Conservation (phyloP, 176 grass and related monocot genomes). For the Elaeis guineensis region DNA sequence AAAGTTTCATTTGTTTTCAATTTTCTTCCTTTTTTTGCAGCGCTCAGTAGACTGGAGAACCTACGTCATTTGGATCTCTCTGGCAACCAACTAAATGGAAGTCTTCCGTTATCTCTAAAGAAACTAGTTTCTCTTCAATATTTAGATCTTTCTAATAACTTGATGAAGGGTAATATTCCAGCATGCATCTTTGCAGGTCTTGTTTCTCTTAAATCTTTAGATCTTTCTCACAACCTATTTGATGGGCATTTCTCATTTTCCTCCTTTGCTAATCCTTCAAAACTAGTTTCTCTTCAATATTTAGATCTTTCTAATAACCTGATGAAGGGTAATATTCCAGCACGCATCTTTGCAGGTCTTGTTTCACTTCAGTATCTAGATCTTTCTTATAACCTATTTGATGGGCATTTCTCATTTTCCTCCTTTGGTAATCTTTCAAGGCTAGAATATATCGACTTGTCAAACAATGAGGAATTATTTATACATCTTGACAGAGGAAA, state of each 20-base stretch:
- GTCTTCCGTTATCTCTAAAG: conserved; percentile 7
- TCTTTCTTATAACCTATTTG: not conserved
- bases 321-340: conserved; percentile 14
- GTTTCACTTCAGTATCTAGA: not conserved
- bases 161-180: conserved; percentile 16
- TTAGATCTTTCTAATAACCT: conserved; percentile 15
- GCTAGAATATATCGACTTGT: conserved; percentile 2
- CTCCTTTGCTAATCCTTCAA: not conserved
- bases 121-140: conserved; percentile 5
- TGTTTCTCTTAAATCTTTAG: not conserved
- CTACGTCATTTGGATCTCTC: no score
- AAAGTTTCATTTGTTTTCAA: no score
- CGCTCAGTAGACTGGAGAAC: no score
- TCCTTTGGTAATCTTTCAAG: not conserved
- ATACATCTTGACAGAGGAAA: not conserved
- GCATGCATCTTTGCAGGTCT: not conserved
- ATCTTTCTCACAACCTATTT: not conserved
- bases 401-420: conserved; percentile 7
- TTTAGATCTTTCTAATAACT: conserved; percentile 13
- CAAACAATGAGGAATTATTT: conserved; percentile 9
- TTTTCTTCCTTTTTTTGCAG: no score
- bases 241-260: conserved; percentile 9
- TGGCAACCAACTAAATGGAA: conserved; percentile 6
- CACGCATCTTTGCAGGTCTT: not conserved
- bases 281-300: conserved; percentile 11